Evolutionary conservation across 2,329 filamentous ascomycete genomes (phyloP).

Genomic region (Huntiella moniliformis): DNA sequence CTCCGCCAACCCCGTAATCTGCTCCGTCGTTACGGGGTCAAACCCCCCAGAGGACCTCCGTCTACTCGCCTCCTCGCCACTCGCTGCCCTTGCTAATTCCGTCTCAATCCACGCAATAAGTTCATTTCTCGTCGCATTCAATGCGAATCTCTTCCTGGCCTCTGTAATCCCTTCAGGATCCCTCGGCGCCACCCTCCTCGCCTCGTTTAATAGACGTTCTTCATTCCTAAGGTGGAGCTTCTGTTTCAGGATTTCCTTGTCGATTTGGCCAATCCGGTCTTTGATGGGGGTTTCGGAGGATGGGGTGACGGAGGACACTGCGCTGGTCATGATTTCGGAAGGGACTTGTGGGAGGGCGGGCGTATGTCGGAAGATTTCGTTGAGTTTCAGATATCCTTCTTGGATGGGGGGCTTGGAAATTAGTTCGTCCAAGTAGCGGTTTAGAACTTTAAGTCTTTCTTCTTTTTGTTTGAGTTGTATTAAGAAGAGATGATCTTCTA

Average conservation of each 20-base stretch:
- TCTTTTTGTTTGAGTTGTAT: constrained; percentile 34
- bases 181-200: constrained; percentile 22
- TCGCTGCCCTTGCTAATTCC: constrained; percentile 24
- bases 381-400: constrained; percentile 30
- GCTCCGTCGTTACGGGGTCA: constrained; percentile 6
- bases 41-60: constrained; percentile 6
- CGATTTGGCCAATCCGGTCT: constrained; percentile 18
- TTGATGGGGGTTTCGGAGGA: constrained; percentile 8
- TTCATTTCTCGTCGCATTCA: constrained; percentile 36
- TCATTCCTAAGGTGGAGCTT: constrained; percentile 38
- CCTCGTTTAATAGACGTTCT: constrained; percentile 32
- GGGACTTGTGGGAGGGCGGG: constrained; percentile 31
- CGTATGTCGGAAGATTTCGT: constrained; percentile 27
- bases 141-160: constrained; percentile 29
- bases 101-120: constrained; percentile 48
- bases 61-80: not conserved
- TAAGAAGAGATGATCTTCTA: constrained; percentile 33
- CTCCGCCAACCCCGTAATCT: constrained; percentile 13
- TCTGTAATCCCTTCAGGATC: constrained; percentile 15
- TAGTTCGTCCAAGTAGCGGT: constrained; percentile 32
- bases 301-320: constrained; percentile 14
- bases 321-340: constrained; percentile 29
- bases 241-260: constrained; percentile 38
- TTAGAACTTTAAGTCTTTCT: constrained; percentile 29
- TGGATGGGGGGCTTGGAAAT: constrained; percentile 32